phyloP scores from a whole-genome alignment of 2,329 filamentous ascomycete species.

The Chaetomiaceae sp. region DNA sequence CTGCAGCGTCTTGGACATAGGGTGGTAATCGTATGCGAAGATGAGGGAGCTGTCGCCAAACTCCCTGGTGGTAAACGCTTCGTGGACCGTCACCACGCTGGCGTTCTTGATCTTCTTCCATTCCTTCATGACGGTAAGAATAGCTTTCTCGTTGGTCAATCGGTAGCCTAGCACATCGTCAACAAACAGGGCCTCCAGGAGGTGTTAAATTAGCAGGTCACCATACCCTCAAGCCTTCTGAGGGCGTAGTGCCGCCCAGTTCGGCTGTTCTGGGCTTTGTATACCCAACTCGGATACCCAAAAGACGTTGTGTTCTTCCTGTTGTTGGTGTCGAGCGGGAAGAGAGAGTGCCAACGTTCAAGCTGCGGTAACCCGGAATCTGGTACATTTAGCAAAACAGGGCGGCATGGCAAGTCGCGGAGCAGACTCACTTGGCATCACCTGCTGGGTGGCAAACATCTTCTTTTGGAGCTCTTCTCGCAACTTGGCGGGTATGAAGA shows the following conservation, averaged over 20 bases:
- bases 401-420: neutral
- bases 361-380: conserved; percentile 61
- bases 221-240: conserved; percentile 71
- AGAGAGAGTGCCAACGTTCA: conserved; percentile 87
- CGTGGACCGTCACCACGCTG: conserved; percentile 79
- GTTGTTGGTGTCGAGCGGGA: conserved; percentile 78
- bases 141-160: conserved; percentile 82
- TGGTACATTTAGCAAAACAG: conserved; percentile 15
- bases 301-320: conserved; percentile 76
- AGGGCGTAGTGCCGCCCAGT: conserved; percentile 87
- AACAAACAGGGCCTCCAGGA: neutral
- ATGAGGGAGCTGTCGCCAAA: conserved; percentile 95
- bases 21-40: conserved; percentile 90
- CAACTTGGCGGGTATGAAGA: conserved; percentile 83
- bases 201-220: too few relatives aligned
- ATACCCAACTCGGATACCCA: conserved; percentile 88
- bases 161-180: conserved; percentile 55
- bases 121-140: conserved; percentile 69
- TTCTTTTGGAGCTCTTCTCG: conserved; percentile 88
- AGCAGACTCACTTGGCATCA: conserved; percentile 63
- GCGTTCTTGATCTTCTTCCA: conserved; percentile 85
- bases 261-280: conserved; percentile 86
- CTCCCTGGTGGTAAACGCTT: conserved; percentile 87
- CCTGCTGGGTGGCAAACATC: conserved; percentile 77
- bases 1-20: conserved; percentile 80